phyloP scores from a whole-genome alignment of 768 basidiomycete genomes.

The Panaeolus cyanescens region DNA sequence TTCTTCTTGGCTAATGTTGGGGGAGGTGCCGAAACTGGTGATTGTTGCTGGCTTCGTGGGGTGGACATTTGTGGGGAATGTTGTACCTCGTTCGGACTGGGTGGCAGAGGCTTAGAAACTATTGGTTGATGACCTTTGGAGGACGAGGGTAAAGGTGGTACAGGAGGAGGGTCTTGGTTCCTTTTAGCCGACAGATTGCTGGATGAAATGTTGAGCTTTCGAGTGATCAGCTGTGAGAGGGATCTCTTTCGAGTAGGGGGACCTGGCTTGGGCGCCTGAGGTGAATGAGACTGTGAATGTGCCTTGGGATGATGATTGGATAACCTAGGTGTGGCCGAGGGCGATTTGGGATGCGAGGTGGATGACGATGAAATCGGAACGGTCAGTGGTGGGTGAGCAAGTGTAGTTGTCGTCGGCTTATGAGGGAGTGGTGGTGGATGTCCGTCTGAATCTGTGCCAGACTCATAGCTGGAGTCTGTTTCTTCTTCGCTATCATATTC shows the following conservation, averaged over 20 bases:
- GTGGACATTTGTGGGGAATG: neutral
- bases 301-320: neutral
- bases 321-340: neutral
- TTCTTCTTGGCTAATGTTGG: constrained; percentile 33
- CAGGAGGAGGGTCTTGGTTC: constrained; percentile 26
- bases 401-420: neutral
- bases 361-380: neutral
- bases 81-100: constrained; percentile 32
- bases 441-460: neutral
- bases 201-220: constrained; percentile 41
- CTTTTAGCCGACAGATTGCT: constrained; percentile 15
- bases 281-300: neutral
- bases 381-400: neutral
- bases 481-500: constrained; percentile 40
- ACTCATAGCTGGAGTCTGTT: constrained; percentile 26
- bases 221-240: constrained; percentile 44
- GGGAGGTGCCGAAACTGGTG: neutral
- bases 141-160: constrained; percentile 42
- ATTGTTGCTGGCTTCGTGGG: neutral
- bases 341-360: neutral
- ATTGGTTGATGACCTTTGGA: constrained; percentile 27
- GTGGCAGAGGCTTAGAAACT: constrained; percentile 16
- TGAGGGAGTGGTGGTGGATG: constrained; percentile 9
- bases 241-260: constrained; percentile 33
- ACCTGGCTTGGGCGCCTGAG: constrained; percentile 11